Percentiles rank a stretch among this genome's conserved stretches.
These are phyloP conservation scores for Boletus subcaerulescens DNA, from an alignment of 768 basidiomycete genomes.

Conservation along the genomic window DNA sequence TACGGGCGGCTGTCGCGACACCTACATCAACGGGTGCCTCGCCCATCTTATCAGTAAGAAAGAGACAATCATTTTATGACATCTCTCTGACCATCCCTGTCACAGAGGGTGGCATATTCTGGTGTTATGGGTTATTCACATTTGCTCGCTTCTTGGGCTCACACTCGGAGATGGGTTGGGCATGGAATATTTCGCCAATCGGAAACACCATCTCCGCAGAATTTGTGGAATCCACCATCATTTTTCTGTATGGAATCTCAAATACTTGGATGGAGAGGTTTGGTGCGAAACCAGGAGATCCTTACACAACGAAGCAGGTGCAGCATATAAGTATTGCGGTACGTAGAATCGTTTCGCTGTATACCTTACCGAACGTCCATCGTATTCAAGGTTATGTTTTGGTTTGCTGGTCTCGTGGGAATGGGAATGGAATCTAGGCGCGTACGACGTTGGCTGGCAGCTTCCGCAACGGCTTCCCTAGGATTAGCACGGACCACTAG, in stretches of 20 bases:
- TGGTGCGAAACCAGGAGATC: slow-evolving; percentile 74
- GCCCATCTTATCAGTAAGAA: slow-evolving; percentile 88
- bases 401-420: slow-evolving; percentile 87
- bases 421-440: slow-evolving; percentile 83
- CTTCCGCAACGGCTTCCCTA: slow-evolving; percentile 45
- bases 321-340: slow-evolving; percentile 95
- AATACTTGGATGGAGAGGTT: slow-evolving; percentile 99
- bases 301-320: slow-evolving; percentile 86
- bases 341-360: slow-evolving; percentile 22
- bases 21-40: slow-evolving; percentile 77
- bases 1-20: slow-evolving; percentile 80
- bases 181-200: slow-evolving; percentile 79
- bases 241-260: slow-evolving; percentile 85
- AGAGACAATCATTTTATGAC: background rate
- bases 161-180: slow-evolving; percentile 86
- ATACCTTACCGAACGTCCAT: background rate
- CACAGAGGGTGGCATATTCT: slow-evolving; percentile 87
- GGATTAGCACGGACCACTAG: slow-evolving; percentile 22
- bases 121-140: slow-evolving; percentile 82
- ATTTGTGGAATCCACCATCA: slow-evolving; percentile 73
- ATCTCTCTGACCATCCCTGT: background rate
- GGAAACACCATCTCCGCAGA: slow-evolving; percentile 59
- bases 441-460: slow-evolving; percentile 71
- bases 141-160: slow-evolving; percentile 96
- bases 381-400: slow-evolving; percentile 75